Conservation (phyloP, 441 rosid genomes). For the Syzygium malaccense region DNA sequence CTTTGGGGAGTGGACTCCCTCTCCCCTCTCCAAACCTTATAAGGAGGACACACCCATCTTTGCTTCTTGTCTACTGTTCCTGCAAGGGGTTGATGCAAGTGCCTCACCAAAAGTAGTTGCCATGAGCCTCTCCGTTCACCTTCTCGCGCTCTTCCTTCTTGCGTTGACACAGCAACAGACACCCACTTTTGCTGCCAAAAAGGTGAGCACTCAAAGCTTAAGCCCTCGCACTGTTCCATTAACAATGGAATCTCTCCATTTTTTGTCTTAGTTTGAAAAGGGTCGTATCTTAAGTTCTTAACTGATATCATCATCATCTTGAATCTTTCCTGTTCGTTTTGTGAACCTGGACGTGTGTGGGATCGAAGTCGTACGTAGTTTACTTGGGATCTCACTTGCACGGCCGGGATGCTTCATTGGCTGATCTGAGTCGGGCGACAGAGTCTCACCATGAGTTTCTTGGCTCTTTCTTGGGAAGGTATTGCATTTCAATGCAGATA, state of each 20-base stretch:
- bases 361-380: slow-evolving; percentile 38
- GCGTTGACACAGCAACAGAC: background rate
- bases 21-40: slow-evolving; percentile 7
- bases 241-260: background rate
- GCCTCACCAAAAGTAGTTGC: background rate
- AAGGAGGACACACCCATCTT: slow-evolving; percentile 6
- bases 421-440: slow-evolving; percentile 21
- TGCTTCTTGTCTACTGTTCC: background rate
- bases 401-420: slow-evolving; percentile 24
- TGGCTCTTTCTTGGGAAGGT: slow-evolving; percentile 48
- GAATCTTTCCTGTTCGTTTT: background rate
- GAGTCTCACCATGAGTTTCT: slow-evolving; percentile 48
- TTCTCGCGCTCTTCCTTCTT: background rate
- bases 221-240: background rate
- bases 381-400: slow-evolving; percentile 55
- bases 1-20: background rate
- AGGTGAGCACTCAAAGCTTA: slow-evolving; percentile 21
- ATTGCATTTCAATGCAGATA: background rate
- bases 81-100: background rate
- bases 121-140: background rate
- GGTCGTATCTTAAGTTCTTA: background rate
- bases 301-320: background rate
- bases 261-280: background rate
- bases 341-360: background rate
- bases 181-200: slow-evolving; percentile 15